Percentiles rank a stretch among this genome's conserved stretches.
Conservation (phyloP, 495 filamentous ascomycete species). For the Daldinia loculata region DNA sequence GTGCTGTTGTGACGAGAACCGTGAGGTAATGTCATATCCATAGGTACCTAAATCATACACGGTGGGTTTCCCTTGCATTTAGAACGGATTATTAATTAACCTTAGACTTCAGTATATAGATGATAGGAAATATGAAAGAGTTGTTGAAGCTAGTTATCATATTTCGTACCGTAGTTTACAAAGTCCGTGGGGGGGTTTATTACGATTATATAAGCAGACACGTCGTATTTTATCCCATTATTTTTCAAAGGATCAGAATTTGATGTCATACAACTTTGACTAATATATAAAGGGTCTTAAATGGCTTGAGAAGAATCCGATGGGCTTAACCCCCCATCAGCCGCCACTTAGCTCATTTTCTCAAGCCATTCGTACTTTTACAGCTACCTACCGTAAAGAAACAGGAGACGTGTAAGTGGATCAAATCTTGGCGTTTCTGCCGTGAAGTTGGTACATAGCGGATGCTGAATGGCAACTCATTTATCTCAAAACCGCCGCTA, state of each 20-base stretch:
- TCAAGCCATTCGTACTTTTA: not conserved
- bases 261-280: not conserved
- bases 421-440: slow-evolving; percentile 3
- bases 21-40: not conserved
- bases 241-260: not conserved
- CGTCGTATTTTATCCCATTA: not conserved
- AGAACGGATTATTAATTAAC: no score
- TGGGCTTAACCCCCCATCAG: not conserved
- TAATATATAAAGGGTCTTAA: not conserved
- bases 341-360: not conserved
- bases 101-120: no score
- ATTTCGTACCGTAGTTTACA: no score
- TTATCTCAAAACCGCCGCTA: slow-evolving; percentile 23
- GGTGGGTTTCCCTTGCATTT: not conserved
- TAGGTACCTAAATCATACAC: not conserved
- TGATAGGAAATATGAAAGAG: no score
- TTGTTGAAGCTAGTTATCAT: no score
- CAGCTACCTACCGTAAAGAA: not conserved
- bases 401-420: not conserved
- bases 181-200: not conserved
- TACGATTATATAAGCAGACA: not conserved
- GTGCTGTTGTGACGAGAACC: slow-evolving; percentile 22
- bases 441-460: slow-evolving; percentile 6
- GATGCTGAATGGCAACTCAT: slow-evolving; percentile 2
- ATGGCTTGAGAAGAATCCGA: not conserved